These are phyloP conservation scores for Lactarius evosmus DNA, from an alignment of 768 basidiomycete species.

Conservation along the genomic window DNA sequence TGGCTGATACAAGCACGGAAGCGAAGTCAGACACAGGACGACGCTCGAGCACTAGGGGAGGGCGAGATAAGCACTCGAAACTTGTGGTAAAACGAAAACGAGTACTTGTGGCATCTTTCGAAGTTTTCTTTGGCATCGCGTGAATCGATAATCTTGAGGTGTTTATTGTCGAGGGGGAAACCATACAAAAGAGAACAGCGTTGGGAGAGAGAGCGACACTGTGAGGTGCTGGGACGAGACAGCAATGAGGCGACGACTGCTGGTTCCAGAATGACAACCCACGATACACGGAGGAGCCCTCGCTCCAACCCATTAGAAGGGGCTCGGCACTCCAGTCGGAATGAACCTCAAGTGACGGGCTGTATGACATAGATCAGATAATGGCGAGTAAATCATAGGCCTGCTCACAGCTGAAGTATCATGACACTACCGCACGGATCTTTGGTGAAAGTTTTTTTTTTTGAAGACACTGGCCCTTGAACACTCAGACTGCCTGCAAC, in stretches of 20 bases:
- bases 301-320: slow-evolving; percentile 20
- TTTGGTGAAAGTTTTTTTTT: slow-evolving; percentile 4
- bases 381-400: neutral
- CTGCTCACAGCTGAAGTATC: slow-evolving; percentile 21
- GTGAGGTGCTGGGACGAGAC: slow-evolving; percentile 50
- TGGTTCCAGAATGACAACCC: neutral
- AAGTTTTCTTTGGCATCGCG: slow-evolving; percentile 14
- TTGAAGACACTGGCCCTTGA: slow-evolving; percentile 6
- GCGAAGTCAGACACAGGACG: slow-evolving; percentile 25
- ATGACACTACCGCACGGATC: slow-evolving; percentile 12
- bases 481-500: slow-evolving; percentile 18
- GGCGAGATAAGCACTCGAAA: slow-evolving; percentile 5
- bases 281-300: slow-evolving; percentile 19
- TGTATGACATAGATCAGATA: neutral
- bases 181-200: slow-evolving; percentile 50
- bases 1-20: slow-evolving; percentile 38
- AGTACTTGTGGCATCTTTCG: slow-evolving; percentile 4
- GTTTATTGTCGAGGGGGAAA: slow-evolving; percentile 35
- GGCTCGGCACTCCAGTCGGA: slow-evolving; percentile 22
- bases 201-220: slow-evolving; percentile 58
- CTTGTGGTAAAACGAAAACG: slow-evolving; percentile 1
- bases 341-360: slow-evolving; percentile 19
- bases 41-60: slow-evolving; percentile 9
- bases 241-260: neutral
- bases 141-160: slow-evolving; percentile 23